Conservation (phyloP, 1,284 basidiomycete species). For the Ganoderma sinense region DNA sequence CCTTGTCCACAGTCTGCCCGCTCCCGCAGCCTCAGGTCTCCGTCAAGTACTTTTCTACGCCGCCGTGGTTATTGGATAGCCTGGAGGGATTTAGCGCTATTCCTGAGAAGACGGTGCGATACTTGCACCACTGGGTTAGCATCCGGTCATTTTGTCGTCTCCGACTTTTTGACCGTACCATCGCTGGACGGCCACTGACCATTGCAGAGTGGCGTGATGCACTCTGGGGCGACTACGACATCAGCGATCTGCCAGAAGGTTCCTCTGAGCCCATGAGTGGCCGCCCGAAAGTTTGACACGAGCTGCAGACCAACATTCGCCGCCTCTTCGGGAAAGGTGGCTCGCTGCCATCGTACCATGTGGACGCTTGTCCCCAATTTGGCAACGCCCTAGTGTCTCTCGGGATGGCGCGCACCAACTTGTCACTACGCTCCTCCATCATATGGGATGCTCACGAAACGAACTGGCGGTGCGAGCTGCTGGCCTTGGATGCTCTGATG, state of each 20-base stretch:
- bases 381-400: not conserved
- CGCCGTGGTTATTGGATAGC: too few species aligned
- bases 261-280: not conserved
- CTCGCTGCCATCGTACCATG: not conserved
- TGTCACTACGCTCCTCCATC: not conserved
- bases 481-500: constrained; percentile 7
- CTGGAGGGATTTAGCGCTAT: too few species aligned
- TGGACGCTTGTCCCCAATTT: not conserved
- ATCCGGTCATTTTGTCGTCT: constrained; percentile 11
- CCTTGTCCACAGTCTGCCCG: not conserved
- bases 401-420: not conserved
- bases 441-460: constrained; percentile 8
- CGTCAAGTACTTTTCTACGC: too few species aligned
- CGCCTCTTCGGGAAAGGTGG: not conserved
- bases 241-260: not conserved
- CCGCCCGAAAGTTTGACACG: not conserved
- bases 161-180: constrained; percentile 4
- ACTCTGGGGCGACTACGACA: constrained; percentile 3
- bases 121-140: not conserved
- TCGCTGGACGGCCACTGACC: not conserved
- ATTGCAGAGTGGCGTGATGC: constrained; percentile 14
- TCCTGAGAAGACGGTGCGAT: not conserved
- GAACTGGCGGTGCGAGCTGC: constrained; percentile 15
- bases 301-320: not conserved
- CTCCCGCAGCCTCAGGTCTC: too few species aligned